Conservation (phyloP, 495 filamentous ascomycete genomes). For the Hyaloscypha hepaticicola region DNA sequence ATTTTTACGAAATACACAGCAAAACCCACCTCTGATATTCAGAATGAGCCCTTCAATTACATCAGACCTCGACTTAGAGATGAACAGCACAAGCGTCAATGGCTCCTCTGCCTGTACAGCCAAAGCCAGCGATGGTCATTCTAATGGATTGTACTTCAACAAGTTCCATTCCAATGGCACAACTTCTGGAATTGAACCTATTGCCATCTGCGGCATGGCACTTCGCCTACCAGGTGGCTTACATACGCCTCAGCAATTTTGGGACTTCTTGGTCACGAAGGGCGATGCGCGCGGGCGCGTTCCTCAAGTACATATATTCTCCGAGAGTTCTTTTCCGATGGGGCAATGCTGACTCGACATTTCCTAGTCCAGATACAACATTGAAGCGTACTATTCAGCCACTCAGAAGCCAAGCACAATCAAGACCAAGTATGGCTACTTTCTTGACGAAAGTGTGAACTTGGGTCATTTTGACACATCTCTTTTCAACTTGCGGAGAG, state of each 20-base stretch:
- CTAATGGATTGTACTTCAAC: background rate
- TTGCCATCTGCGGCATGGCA: conserved; percentile 58
- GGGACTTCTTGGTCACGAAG: conserved; percentile 22
- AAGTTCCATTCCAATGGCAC: background rate
- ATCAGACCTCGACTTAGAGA: too few relatives aligned
- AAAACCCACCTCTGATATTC: too few relatives aligned
- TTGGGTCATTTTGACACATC: conserved; percentile 52
- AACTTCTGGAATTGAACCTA: conserved; percentile 41
- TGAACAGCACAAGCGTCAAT: too few relatives aligned
- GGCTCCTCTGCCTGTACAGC: too few relatives aligned
- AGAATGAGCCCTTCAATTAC: too few relatives aligned
- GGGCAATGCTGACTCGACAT: conserved; percentile 25
- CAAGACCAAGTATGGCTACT: conserved; percentile 6
- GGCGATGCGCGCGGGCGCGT: conserved; percentile 58
- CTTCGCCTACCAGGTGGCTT: conserved; percentile 21
- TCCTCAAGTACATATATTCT: conserved; percentile 48
- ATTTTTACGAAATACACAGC: too few relatives aligned
- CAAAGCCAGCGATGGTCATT: background rate
- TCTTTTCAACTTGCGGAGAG: conserved; percentile 44
- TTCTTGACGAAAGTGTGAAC: conserved; percentile 43
- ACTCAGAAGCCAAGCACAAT: conserved; percentile 13
- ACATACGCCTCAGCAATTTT: background rate
- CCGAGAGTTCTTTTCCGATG: conserved; percentile 53
- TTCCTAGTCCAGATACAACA: conserved; percentile 55
- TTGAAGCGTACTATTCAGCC: conserved; percentile 35